phyloP scores from a whole-genome alignment of 106 monocot species.

The Vanilla planifolia region DNA sequence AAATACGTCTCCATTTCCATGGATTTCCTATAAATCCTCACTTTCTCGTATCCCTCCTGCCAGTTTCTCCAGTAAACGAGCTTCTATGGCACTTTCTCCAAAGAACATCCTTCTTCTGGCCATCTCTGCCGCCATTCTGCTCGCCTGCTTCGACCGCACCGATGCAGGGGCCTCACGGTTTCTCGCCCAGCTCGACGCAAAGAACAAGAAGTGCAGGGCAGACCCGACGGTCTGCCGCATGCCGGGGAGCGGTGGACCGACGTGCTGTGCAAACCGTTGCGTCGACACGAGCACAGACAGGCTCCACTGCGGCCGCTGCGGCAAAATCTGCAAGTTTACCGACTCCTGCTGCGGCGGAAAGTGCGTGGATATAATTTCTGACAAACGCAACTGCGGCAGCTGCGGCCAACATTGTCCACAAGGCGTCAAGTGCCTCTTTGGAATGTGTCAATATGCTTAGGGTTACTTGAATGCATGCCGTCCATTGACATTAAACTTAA shows the following conservation, averaged over 20 bases:
- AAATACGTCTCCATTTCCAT: not conserved
- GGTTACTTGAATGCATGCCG: too few species aligned
- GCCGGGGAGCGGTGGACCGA: not conserved
- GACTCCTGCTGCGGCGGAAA: constrained; percentile 17
- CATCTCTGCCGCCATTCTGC: not conserved
- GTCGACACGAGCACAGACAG: not conserved
- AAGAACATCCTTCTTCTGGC: not conserved
- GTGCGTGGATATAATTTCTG: constrained; percentile 7
- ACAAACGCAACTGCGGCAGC: constrained; percentile 8
- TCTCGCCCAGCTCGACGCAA: not conserved
- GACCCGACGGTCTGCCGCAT: not conserved
- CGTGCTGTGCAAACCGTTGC: constrained; percentile 8
- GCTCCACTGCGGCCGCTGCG: constrained; percentile 13
- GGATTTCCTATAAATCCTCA: not conserved
- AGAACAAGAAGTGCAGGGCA: constrained; percentile 1
- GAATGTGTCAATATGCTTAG: constrained; percentile 21
- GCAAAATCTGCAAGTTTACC: constrained; percentile 17
- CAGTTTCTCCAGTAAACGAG: not conserved
- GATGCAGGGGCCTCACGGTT: not conserved
- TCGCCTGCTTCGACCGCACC: not conserved
- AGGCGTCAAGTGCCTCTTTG: constrained; percentile 3
- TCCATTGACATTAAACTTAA: too few species aligned
- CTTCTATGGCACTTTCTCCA: not conserved
- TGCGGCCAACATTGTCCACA: constrained; percentile 2
- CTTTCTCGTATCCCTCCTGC: not conserved